Percentiles rank a stretch among this genome's conserved stretches.
Conservation (phyloP, 108 stramenopile genomes). For the Cyclotella atomus region DNA sequence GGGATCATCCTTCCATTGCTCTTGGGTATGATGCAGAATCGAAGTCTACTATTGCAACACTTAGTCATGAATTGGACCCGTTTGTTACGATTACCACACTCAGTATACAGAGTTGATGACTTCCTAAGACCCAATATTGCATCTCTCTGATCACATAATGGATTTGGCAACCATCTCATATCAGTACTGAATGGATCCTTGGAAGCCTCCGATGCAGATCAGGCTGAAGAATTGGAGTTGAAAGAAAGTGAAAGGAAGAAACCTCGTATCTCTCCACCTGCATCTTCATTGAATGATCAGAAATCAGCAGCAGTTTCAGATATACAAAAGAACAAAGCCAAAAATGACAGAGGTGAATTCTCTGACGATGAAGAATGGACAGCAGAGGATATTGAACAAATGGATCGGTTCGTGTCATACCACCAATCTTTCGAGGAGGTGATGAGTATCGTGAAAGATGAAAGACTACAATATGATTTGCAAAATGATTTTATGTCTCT, state of each 20-base stretch:
- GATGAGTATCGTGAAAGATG: conserved; percentile 17
- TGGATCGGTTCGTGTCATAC: background rate
- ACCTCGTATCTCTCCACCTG: conserved; percentile 2
- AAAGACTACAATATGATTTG: background rate
- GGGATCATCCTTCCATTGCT: conserved; percentile 17
- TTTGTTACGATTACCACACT: background rate
- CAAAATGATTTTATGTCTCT: conserved; percentile 21
- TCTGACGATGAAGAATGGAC: background rate
- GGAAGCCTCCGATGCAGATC: conserved; percentile 22
- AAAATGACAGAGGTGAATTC: background rate
- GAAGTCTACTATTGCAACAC: conserved; percentile 12
- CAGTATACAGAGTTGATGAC: conserved; percentile 3
- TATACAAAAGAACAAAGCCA: background rate
- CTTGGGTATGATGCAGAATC: conserved; percentile 5
- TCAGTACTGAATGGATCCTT: background rate
- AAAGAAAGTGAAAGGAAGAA: conserved; percentile 5
- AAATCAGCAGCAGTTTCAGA: background rate
- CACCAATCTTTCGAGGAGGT: background rate
- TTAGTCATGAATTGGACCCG: conserved; percentile 19
- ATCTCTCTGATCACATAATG: background rate
- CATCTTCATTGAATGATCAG: background rate
- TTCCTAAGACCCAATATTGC: conserved; percentile 13
- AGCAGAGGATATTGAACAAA: background rate
- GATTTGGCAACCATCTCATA: conserved; percentile 17
- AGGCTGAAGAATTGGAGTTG: conserved; percentile 11